Conservation (phyloP, 2,329 filamentous ascomycete genomes). For the Calonectria crousiana region DNA sequence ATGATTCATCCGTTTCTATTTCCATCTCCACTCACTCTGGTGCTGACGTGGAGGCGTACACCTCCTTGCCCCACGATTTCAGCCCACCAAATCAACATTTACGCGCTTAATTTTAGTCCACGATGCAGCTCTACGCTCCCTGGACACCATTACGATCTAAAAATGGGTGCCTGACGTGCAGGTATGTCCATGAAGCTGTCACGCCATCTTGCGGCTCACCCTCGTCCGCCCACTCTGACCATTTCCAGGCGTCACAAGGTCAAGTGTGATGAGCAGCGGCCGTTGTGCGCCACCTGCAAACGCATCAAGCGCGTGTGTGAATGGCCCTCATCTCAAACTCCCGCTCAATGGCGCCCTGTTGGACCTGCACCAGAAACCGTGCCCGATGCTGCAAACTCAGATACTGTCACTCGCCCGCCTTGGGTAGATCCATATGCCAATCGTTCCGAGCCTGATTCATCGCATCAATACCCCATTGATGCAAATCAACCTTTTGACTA, state of each 20-base stretch:
- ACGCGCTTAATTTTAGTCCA: background rate
- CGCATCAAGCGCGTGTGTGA: background rate
- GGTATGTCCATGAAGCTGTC: background rate
- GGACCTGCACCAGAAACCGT: background rate
- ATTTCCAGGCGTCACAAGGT: background rate
- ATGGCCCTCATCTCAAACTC: background rate
- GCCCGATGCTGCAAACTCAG: background rate
- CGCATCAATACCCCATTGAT: too few species aligned
- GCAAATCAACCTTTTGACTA: background rate
- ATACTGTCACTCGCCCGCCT: background rate
- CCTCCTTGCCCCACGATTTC: background rate
- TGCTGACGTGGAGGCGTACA: background rate
- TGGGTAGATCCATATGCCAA: background rate
- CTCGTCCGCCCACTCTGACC: background rate
- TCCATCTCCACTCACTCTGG: background rate
- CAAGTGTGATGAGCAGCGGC: background rate
- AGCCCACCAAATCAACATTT: background rate
- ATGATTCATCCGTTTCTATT: background rate
- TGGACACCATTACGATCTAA: background rate
- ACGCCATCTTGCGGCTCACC: rapidly evolving
- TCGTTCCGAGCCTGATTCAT: background rate
- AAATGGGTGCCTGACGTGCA: background rate
- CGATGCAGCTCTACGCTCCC: background rate
- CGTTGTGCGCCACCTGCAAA: background rate
- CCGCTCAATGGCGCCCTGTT: background rate